Evolutionary conservation across 1,139 yeast genomes (phyloP), one percentile per base, ranked within the genome.

Genomic region (Barnettozyma hawaiiensis): DNA sequence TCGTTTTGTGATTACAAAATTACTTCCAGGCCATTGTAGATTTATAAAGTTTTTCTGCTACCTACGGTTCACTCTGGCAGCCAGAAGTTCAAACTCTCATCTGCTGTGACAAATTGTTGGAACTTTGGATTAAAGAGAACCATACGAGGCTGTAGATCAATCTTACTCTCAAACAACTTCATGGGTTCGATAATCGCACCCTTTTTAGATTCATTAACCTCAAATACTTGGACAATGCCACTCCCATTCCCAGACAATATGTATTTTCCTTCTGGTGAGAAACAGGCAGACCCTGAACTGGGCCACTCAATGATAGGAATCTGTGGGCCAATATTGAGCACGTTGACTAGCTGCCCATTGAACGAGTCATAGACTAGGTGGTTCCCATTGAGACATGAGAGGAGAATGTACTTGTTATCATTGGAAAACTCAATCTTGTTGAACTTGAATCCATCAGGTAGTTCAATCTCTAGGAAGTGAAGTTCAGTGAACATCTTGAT

Each of bases 71-170:
- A n/a, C 8, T 39, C 44, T 12, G 58, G 55, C 16, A 49, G 40
- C 59, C 60, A 56, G 49, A 56, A 47, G 32, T 43, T 43, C 5
- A 58, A 40, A 15, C 44, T 48, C 7, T 29, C 24, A 63, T 89
- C 96, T 11, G 95, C 96, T 1, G 95, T 77, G 2, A 94, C 94
- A 56, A 90, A 67, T 55, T 82, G 76, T 60, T 84, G 75, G 43
- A 79, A 69, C 57, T 79, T 79, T 2, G 97, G 97, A 59, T 87
- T 85, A 62, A 86, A 86, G 18, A 78, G 72, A 15, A 85, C 62
- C 39, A 85, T 71, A 57, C 82, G 72, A 8, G 95, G 85, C 16
- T 66, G 51, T 4, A 66, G 55, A 27, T 66, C 58, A 9, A 61
- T 50, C 12, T 46, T 47, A 7, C 59, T 47, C 18, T 47, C 44